Conservation (phyloP, 352 stramenopile genomes). For the Globisporangium nunn region DNA sequence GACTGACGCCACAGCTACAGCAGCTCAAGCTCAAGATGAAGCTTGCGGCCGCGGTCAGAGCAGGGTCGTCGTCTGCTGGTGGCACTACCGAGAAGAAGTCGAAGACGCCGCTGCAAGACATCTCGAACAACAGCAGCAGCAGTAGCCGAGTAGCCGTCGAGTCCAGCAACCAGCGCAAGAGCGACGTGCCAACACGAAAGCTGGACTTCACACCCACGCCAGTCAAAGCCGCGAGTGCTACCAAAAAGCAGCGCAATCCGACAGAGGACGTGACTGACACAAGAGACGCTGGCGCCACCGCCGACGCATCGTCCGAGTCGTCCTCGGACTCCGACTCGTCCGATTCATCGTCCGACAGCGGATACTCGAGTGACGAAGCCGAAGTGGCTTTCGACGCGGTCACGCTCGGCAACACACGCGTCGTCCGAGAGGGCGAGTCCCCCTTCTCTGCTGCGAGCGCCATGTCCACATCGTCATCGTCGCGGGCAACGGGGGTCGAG, state of each 20-base stretch:
- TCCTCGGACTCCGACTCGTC: slow-evolving; percentile 18
- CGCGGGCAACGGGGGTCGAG: slow-evolving; percentile 38
- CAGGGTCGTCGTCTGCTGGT: not conserved
- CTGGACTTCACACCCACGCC: slow-evolving; percentile 38
- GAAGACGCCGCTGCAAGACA: slow-evolving; percentile 26
- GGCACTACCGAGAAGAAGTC: slow-evolving; percentile 6
- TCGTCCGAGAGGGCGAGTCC: slow-evolving; percentile 40
- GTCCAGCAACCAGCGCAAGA: slow-evolving; percentile 1
- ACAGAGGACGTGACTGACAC: slow-evolving; percentile 8
- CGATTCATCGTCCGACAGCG: slow-evolving; percentile 15
- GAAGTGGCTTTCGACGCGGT: slow-evolving; percentile 58
- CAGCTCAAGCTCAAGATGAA: slow-evolving; percentile 13
- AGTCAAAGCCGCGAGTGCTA: slow-evolving; percentile 14
- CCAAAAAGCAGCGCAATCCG: slow-evolving; percentile 7
- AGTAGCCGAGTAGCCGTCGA: not conserved
- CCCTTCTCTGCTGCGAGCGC: slow-evolving; percentile 35
- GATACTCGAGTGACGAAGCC: slow-evolving; percentile 46
- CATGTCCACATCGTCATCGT: slow-evolving; percentile 16
- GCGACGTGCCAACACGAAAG: slow-evolving; percentile 25
- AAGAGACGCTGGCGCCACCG: not conserved
- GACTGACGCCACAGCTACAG: slow-evolving; percentile 7
- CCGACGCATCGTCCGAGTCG: not conserved
- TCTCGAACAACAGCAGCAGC: slow-evolving; percentile 28
- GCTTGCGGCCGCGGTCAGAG: slow-evolving; percentile 10
- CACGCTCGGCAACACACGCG: slow-evolving; percentile 52